Percentiles rank a stretch among this genome's conserved stretches.
These are phyloP conservation scores for Epichloe sylvatica DNA, from an alignment of 2,329 filamentous ascomycete species.

Conservation along the genomic window DNA sequence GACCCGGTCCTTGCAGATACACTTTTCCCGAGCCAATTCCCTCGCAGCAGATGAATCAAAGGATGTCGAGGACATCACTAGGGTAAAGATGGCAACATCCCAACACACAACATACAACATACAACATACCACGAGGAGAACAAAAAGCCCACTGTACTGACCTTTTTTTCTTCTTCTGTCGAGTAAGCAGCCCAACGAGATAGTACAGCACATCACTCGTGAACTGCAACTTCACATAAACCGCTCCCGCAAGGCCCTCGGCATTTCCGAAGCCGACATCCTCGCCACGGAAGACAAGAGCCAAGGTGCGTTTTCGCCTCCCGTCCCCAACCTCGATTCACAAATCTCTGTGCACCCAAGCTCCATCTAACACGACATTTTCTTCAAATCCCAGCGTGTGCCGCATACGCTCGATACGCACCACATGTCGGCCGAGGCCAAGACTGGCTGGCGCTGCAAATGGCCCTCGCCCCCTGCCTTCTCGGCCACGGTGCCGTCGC, in stretches of 20 bases:
- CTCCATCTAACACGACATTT: too few species aligned
- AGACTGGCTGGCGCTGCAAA: conserved; percentile 76
- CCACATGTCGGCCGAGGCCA: conserved; percentile 78
- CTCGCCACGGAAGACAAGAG: conserved; percentile 59
- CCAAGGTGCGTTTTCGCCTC: conserved; percentile 34
- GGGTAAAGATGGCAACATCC: conserved; percentile 23
- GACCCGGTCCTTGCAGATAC: conserved; percentile 37
- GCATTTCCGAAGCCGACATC: conserved; percentile 60
- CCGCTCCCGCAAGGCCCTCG: conserved; percentile 78
- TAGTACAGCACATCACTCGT: conserved; percentile 61
- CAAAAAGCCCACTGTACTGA: not conserved
- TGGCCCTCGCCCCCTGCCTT: conserved; percentile 74
- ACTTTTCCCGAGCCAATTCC: conserved; percentile 78
- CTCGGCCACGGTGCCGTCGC: conserved; percentile 81
- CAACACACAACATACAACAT: not conserved
- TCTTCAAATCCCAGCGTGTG: conserved; percentile 40
- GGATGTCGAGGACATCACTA: conserved; percentile 55
- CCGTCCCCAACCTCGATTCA: not conserved
- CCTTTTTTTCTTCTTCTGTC: too few species aligned
- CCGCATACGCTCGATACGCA: conserved; percentile 72
- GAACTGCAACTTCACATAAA: conserved; percentile 72
- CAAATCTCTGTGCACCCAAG: too few species aligned
- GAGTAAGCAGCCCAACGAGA: conserved; percentile 26
- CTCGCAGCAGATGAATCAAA: conserved; percentile 76
- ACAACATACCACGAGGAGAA: not conserved